Evolutionary conservation across 352 stramenopile species (phyloP).

Genomic region (Pythium phragmiticola): DNA sequence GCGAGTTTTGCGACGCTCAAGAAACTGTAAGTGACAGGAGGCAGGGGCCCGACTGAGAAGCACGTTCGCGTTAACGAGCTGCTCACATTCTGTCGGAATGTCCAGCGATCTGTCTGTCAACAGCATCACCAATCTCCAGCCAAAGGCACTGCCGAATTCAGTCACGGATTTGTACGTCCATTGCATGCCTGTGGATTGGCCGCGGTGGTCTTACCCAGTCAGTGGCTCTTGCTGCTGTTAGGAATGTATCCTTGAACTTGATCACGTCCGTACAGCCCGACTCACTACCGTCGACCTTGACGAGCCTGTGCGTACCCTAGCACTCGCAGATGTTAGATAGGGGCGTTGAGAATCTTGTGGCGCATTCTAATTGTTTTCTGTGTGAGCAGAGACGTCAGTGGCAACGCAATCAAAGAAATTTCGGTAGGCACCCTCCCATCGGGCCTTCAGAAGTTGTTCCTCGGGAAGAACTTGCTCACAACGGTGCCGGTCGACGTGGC

Average conservation of each 20-base stretch:
- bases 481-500: slow-evolving; percentile 7
- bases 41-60: no score
- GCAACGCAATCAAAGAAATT: slow-evolving; percentile 8
- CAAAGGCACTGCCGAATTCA: not conserved
- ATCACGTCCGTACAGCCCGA: no score
- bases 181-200: no score
- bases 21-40: not conserved
- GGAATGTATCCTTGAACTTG: no score
- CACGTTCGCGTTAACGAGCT: no score
- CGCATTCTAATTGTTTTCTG: not conserved
- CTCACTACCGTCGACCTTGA: no score
- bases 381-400: slow-evolving; percentile 2
- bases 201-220: no score
- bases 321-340: no score
- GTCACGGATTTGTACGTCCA: slow-evolving; percentile 5
- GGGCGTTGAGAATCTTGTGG: no score
- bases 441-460: not conserved
- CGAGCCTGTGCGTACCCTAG: no score
- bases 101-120: slow-evolving; percentile 15
- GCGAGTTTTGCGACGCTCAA: slow-evolving; percentile 4
- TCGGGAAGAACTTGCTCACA: not conserved
- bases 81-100: no score
- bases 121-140: not conserved
- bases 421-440: not conserved
- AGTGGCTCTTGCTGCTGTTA: no score